phyloP scores from a whole-genome alignment of 139 green algal species.

The Micromonas commoda region DNA sequence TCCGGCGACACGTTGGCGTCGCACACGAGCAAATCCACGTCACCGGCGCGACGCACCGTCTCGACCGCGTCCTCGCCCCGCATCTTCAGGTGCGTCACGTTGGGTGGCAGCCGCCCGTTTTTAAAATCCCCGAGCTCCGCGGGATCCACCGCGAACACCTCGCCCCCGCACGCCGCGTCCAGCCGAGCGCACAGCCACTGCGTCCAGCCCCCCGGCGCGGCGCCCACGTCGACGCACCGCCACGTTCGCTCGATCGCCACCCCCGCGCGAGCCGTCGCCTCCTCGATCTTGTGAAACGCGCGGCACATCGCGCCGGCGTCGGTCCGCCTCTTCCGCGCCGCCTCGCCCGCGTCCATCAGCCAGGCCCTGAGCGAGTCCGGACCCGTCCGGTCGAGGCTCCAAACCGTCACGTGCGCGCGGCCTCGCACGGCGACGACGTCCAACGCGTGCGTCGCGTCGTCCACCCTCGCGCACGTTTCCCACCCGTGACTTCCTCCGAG shows the following conservation, averaged over 20 bases:
- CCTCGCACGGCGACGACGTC: not conserved
- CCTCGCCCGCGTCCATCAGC: not conserved
- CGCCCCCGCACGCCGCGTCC: not conserved
- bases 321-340: not conserved
- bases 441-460: not conserved
- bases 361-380: too few relatives aligned
- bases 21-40: slow-evolving; percentile 13
- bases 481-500: too few relatives aligned
- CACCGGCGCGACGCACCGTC: not conserved
- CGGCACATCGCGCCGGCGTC: not conserved
- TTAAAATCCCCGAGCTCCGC: not conserved
- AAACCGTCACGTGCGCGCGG: not conserved
- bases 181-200: not conserved
- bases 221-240: slow-evolving; percentile 18
- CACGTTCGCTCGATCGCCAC: not conserved
- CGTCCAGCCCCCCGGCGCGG: slow-evolving; percentile 19
- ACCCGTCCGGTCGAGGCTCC: too few relatives aligned
- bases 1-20: slow-evolving; percentile 18
- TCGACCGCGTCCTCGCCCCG: not conserved
- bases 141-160: slow-evolving; percentile 16
- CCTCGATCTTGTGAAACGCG: slow-evolving; percentile 21
- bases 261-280: not conserved
- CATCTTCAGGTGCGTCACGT: not conserved
- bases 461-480: too few relatives aligned
- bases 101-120: not conserved